phyloP scores from a whole-genome alignment of 257 asterid species.

The Craterostigma plantagineum region DNA sequence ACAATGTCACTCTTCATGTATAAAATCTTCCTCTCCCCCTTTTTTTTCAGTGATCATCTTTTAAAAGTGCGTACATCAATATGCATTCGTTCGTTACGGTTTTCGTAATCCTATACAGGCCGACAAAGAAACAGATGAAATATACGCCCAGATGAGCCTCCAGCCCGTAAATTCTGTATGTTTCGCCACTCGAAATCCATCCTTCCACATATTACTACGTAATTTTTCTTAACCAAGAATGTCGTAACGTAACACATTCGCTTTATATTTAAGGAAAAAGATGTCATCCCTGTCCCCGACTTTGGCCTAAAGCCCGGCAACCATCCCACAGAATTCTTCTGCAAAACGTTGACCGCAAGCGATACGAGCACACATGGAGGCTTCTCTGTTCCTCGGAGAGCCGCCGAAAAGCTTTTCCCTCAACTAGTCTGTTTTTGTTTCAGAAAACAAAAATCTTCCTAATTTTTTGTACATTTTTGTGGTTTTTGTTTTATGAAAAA shows the following conservation, averaged over 20 bases:
- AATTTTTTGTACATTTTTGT: background rate
- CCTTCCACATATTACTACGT: background rate
- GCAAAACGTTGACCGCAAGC: slow-evolving; percentile 91
- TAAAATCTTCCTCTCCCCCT: slow-evolving; percentile 5
- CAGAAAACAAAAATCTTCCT: slow-evolving; percentile 3
- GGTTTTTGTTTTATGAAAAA: too few relatives aligned
- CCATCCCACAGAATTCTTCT: slow-evolving; percentile 88
- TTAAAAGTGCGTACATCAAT: too few relatives aligned
- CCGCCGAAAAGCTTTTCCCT: slow-evolving; percentile 93
- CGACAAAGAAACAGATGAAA: slow-evolving; percentile 88
- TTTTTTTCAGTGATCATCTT: background rate
- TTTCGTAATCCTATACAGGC: slow-evolving; percentile 28
- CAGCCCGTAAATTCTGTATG: slow-evolving; percentile 83
- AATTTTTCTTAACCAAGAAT: background rate
- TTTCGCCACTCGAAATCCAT: slow-evolving; percentile 2
- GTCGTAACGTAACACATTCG: background rate
- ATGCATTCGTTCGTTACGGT: background rate
- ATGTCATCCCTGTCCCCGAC: slow-evolving; percentile 71
- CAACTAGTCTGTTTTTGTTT: slow-evolving; percentile 27
- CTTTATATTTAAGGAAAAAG: slow-evolving; percentile 47
- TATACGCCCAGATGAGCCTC: slow-evolving; percentile 91
- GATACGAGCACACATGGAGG: slow-evolving; percentile 99
- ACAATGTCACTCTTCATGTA: slow-evolving; percentile 70
- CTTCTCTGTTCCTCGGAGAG: slow-evolving; percentile 88
- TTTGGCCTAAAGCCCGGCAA: slow-evolving; percentile 59